Conservation (phyloP, 2,329 filamentous ascomycete species). For the Dothiorella sarmentorum region DNA sequence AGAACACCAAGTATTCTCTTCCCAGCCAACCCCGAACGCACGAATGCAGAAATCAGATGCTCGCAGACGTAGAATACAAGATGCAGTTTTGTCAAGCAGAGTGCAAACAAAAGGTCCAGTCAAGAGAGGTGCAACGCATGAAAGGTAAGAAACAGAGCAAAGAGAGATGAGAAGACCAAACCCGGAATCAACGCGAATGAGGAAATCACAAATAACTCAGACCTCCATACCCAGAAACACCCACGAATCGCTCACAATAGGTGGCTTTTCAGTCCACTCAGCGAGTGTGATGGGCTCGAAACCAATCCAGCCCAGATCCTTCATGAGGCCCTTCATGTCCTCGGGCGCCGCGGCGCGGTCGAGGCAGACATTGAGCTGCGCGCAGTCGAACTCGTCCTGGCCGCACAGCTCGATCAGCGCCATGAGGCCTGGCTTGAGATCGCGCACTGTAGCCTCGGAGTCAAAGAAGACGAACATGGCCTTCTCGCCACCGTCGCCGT, state of each 20-base stretch:
- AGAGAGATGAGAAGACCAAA: background rate
- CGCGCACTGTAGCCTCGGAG: conserved; percentile 64
- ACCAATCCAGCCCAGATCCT: conserved; percentile 88
- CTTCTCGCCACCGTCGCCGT: conserved; percentile 66
- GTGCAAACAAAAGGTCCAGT: background rate
- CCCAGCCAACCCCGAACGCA: background rate
- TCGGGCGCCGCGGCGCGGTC: conserved; percentile 62
- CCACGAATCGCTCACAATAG: conserved; percentile 74
- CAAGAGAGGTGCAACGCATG: background rate
- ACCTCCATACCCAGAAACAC: conserved; percentile 86
- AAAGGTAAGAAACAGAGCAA: background rate
- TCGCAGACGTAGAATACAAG: conserved; percentile 10
- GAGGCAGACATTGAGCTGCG: conserved; percentile 74
- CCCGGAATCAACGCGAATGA: background rate
- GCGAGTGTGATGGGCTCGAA: conserved; percentile 81
- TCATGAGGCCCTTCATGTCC: conserved; percentile 66
- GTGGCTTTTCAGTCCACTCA: conserved; percentile 61
- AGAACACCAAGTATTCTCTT: background rate
- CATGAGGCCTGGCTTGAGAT: conserved; percentile 86
- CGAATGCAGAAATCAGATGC: conserved; percentile 2
- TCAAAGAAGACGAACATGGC: conserved; percentile 89
- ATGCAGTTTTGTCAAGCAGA: background rate
- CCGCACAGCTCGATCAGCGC: conserved; percentile 85
- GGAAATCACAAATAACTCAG: conserved; percentile 38
- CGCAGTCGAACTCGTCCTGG: conserved; percentile 66